Base-by-base conservation (phyloP, 2,329 filamentous ascomycete genomes). In the Microcyclosporella mali region DNA sequence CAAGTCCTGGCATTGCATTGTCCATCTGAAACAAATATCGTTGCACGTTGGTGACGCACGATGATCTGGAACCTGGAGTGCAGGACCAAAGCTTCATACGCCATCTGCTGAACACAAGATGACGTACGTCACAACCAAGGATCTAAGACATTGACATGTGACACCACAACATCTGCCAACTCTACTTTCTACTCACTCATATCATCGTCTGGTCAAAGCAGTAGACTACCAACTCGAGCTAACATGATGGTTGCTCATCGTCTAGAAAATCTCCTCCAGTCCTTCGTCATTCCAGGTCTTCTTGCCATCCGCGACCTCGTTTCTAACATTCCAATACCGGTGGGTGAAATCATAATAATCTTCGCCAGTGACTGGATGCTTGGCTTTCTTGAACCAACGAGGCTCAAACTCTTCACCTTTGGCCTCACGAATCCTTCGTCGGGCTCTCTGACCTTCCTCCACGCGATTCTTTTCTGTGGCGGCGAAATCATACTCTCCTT, bases 401-500 rank as follows among this genome's bases (percentile, higher is more conserved):
- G 92, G 88, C 31, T 69, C 66, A 60, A 92, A 97, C 47, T 90
- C 82, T 50, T 94, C 84, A 3, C 92, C 92, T 2, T 69, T 76
- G 21, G 76, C 75, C 66, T 98, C 90, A 17, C 89, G 74, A 45
- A 75, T 70, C 41, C 85, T 71, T 48, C 92, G 72, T 45, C 83
- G 82, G 8, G 82, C 81, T 46, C 92, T 76, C 71, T 98, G 92
- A 51, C 82, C 88, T 70, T 95, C 85, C 66, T 98, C 92, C 0
- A 98, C 78, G 1, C 92, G 77, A 59, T 90, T 92, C 78, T 98
- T 98, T 72, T 98, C 92, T 4, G 78, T 79, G 0, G 90, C 92
- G 1, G 92, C 92, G 46, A 92, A 75, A 59, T 97, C 90, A 61
- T 98, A 98, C 66, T 89, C 80, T n/a, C 90, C 92, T 49, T 97